Base-by-base conservation (phyloP, 2,329 filamentous ascomycete species). In the Xylaria arbuscula region DNA sequence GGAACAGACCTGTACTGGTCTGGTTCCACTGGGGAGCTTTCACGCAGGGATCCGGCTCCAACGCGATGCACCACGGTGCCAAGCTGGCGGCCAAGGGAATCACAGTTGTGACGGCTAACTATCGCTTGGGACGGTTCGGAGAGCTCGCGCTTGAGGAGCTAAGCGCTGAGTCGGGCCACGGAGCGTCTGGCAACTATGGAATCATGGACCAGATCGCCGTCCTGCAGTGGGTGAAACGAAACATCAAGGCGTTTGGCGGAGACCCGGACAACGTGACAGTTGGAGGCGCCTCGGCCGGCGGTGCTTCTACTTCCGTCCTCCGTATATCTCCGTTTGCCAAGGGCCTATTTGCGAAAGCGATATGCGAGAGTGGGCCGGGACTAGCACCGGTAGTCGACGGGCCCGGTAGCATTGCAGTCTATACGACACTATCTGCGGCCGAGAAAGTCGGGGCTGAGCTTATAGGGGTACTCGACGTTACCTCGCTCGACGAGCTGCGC, bases 11-110 rank as follows among this genome's bases (percentile, higher is more conserved):
- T n/a, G 66, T 68, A n/a, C 50, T 68, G 3, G 66, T 68, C 10
- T 68, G 66, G 66, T 45, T 68, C 22, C 66, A 68, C 51, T 65
- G 55, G 17, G 66, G 66, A 4, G 66, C 61, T 7, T 68, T 68
- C 13, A 55, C 61, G 10, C 56, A 61, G 19, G 66, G 55, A n/a
- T 57, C 66, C 4, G 66, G 32, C 1, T n/a, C 66, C 2, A 45
- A 60, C 17, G 56, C 61, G 4, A 56, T 65, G 61, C 50, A 62
- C 17, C 50, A 68, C 51, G 66, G 66, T 13, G 17, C 40, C 5
- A 56, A 51, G 11, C 19, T 68, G 0, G 66, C 66, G 3, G 57
- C 38, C 2, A 15, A 64, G n/a, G 66, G 56, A 8, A 57, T 68
- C 3, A 65, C 62, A 3, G 61, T 68, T 19, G 60, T 68, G 22